phyloP scores from a whole-genome alignment of 768 basidiomycete species.

The Boletus reticuloceps region DNA sequence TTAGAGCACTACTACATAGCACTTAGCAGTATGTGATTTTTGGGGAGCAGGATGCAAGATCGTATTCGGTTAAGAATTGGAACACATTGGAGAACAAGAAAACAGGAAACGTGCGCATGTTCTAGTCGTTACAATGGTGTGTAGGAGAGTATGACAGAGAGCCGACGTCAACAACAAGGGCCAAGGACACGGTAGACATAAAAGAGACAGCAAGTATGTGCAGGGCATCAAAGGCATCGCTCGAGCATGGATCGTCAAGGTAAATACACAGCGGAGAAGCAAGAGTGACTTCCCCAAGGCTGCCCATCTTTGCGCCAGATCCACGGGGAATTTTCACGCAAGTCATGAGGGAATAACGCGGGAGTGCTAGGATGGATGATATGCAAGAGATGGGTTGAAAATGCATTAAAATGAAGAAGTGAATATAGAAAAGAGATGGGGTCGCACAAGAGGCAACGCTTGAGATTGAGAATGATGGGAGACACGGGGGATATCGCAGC shows the following conservation, averaged over 20 bases:
- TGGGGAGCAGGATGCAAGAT: conserved; percentile 23
- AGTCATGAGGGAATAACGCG: conserved; percentile 17
- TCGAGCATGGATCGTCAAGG: conserved; percentile 24
- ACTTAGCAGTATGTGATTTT: conserved; percentile 17
- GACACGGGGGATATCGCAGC: conserved; percentile 15
- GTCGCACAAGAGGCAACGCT: conserved; percentile 30
- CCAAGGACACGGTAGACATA: conserved; percentile 7
- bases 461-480: conserved; percentile 24
- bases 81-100: conserved; percentile 36
- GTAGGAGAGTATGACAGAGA: conserved; percentile 13
- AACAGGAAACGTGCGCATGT: conserved; percentile 47
- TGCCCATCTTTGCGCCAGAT: conserved; percentile 13
- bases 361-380: conserved; percentile 26
- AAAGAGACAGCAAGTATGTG: conserved; percentile 11
- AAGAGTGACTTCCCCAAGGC: conserved; percentile 10
- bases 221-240: conserved; percentile 28
- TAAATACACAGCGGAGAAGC: conserved; percentile 14
- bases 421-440: conserved; percentile 26
- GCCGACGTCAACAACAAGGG: conserved; percentile 11
- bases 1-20: conserved; percentile 13
- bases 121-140: conserved; percentile 68
- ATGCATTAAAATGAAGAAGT: conserved; percentile 29
- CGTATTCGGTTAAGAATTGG: conserved; percentile 30
- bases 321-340: conserved; percentile 21
- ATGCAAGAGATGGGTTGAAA: conserved; percentile 35